A percentile compares a stretch with the other conserved stretches of the same genome.
These are phyloP conservation scores for Aspergillus unguis DNA, from an alignment of 2,329 filamentous ascomycete species.

Conservation along the genomic window DNA sequence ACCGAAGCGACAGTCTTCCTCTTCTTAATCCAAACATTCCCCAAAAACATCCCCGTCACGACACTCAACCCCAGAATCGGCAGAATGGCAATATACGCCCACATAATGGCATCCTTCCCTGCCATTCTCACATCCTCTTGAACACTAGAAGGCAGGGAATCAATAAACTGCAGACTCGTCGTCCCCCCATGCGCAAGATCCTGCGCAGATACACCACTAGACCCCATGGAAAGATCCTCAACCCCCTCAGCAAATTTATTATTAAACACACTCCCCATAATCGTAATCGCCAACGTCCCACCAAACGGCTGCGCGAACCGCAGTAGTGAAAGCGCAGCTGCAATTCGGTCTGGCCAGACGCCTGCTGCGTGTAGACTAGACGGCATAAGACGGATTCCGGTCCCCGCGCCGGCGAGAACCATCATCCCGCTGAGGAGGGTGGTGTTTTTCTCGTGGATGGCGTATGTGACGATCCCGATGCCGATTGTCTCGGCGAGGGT, in stretches of 20 bases:
- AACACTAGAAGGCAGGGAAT: slow-evolving; percentile 30
- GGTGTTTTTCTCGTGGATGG: slow-evolving; percentile 50
- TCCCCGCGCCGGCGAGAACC: slow-evolving; percentile 60
- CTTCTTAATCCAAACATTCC: slow-evolving; percentile 51
- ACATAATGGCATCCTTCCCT: slow-evolving; percentile 59
- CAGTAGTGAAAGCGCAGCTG: slow-evolving; percentile 59
- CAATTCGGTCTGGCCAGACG: slow-evolving; percentile 57
- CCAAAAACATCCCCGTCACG: slow-evolving; percentile 44
- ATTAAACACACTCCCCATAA: slow-evolving; percentile 68
- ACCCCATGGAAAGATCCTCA: slow-evolving; percentile 23
- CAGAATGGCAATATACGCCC: slow-evolving; percentile 61
- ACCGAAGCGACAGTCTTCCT: slow-evolving; percentile 11
- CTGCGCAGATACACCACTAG: slow-evolving; percentile 11
- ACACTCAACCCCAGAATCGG: slow-evolving; percentile 56
- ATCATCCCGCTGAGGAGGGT: slow-evolving; percentile 63
- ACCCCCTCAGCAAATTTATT: slow-evolving; percentile 48
- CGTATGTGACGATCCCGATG: slow-evolving; percentile 57
- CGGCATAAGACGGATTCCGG: slow-evolving; percentile 64
- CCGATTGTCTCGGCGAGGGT: slow-evolving; percentile 57
- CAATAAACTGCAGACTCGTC: slow-evolving; percentile 39
- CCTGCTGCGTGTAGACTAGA: slow-evolving; percentile 64
- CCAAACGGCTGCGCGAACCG: slow-evolving; percentile 61
- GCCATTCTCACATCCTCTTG: slow-evolving; percentile 42
- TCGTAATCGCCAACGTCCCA: slow-evolving; percentile 61
- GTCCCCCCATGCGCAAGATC: slow-evolving; percentile 23